phyloP scores from a whole-genome alignment of 768 basidiomycete species.

The Podaxis sp. region DNA sequence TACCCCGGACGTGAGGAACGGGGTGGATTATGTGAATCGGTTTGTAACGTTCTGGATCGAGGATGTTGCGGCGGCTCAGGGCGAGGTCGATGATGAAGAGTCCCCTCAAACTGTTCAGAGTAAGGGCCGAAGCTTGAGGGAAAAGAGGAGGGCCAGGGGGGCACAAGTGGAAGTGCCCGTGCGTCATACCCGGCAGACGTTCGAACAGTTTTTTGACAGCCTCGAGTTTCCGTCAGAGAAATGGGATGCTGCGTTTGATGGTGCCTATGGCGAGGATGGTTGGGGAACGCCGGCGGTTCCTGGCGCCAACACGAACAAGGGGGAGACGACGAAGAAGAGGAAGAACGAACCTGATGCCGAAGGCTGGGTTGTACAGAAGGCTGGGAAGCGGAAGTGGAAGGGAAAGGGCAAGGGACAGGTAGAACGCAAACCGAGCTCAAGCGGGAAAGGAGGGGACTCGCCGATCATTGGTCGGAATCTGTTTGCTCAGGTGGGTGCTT shows the following conservation, averaged over 20 bases:
- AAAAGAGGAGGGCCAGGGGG: neutral
- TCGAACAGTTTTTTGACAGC: conserved; percentile 9
- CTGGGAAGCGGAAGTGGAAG: neutral
- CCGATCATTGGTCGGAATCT: neutral
- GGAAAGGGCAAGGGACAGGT: neutral
- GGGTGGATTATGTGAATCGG: conserved; percentile 1
- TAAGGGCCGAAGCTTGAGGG: neutral
- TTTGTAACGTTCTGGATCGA: conserved; percentile 8
- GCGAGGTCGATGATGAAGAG: neutral
- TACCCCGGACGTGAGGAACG: conserved; percentile 1
- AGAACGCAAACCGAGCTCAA: neutral
- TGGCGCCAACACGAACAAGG: neutral
- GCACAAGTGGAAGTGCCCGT: neutral
- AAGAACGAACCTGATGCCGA: neutral
- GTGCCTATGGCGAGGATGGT: neutral
- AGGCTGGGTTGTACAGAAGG: conserved; percentile 6
- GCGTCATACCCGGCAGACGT: neutral
- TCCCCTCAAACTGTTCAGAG: neutral
- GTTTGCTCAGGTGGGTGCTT: conserved; percentile 8
- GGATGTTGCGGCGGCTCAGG: conserved; percentile 3
- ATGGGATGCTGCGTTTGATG: neutral
- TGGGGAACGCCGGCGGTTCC: neutral
- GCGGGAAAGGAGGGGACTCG: neutral
- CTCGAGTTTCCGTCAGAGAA: neutral
- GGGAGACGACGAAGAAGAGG: neutral